Base-by-base conservation (phyloP, 108 stramenopile species). In the Cyclotella choctawhatcheeana region DNA sequence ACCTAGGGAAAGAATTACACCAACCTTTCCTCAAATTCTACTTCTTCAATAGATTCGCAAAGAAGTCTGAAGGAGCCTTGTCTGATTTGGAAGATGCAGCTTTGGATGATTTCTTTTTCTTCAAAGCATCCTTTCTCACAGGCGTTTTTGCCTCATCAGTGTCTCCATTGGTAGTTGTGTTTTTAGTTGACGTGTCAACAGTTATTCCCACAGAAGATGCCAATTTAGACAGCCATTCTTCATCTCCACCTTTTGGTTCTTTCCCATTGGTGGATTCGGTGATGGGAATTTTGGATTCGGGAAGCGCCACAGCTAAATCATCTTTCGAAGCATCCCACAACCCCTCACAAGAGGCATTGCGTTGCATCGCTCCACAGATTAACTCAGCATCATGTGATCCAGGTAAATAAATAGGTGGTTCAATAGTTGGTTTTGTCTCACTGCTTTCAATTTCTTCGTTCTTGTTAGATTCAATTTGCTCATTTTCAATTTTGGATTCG, bases 241-340 rank as follows among this genome's bases (percentile, higher is more conserved):
- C 81, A 72, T 95, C 94, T 0, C 90, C 68, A 31, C 47, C 60
- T 40, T 67, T 65, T 2, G 56, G 18, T 44, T 52, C 32, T 1
- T 30, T 34, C 20, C 8, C 43, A 3, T 65, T 20, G 25, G 13
- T 26, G n/a, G 20, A 33, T 27, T 22, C 14, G 0, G 55, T 12
- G 60, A 29, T 44, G 40, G 37, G 25, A 29, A 18, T 44, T 16
- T 60, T 33, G 8, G 63, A 25, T 18, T 10, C 65, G 45, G 93
- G 91, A 43, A 95, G 61, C 26, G 91, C 91, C 55, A 71, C 77
- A 76, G 77, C 84, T 52, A 95, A 70, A 71, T 79, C 74, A 69
- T 91, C 89, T 54, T 80, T 90, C 51, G 44, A 54, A 21, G 94
- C 94, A 73, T 95, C 91, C 94, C 94, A 95, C 32, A 84, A 75